Evolutionary conservation across 1,139 yeast genomes (phyloP).

Genomic region (Yamadazyma membranifaciens): DNA sequence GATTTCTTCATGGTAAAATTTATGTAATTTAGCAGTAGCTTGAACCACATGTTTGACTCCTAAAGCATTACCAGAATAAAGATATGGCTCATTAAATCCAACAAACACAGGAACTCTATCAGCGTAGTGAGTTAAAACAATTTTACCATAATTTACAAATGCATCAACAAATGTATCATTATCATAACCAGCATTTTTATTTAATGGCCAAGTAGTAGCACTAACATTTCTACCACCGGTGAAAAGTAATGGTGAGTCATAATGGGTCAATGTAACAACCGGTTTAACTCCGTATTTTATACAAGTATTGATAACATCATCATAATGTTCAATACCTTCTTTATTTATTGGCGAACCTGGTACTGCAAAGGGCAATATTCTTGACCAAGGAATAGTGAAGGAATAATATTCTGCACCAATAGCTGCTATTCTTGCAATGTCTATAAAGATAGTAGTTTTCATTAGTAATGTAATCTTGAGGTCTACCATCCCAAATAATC

Average conservation of each 20-base stretch:
- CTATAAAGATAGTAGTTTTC: conserved; percentile 33
- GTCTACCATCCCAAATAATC: conserved; percentile 10
- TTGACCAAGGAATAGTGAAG: conserved; percentile 33
- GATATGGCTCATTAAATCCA: conserved; percentile 33
- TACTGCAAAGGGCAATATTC: conserved; percentile 28
- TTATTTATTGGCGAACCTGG: conserved; percentile 30
- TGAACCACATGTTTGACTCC: conserved; percentile 27
- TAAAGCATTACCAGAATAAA: conserved; percentile 17
- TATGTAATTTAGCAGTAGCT: conserved; percentile 27
- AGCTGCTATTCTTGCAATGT: conserved; percentile 27
- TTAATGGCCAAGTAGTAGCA: conserved; percentile 7
- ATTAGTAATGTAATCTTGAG: conserved; percentile 25
- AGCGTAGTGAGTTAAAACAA: conserved; percentile 29
- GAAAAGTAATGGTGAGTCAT: conserved; percentile 30
- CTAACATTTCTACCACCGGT: conserved; percentile 8
- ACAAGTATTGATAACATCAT: conserved; percentile 30
- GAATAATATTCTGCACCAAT: conserved; percentile 33
- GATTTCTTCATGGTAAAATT: conserved; percentile 26
- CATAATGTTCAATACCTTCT: conserved; percentile 32
- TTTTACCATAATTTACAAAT: conserved; percentile 29
- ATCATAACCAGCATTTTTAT: conserved; percentile 23
- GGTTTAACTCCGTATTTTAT: conserved; percentile 28
- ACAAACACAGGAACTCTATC: conserved; percentile 33
- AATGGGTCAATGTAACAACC: conserved; percentile 32
- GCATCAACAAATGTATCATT: conserved; percentile 26